These are phyloP conservation scores for Ascoidea tarda DNA, from an alignment of 805 yeast genomes.

Conservation along the genomic window DNA sequence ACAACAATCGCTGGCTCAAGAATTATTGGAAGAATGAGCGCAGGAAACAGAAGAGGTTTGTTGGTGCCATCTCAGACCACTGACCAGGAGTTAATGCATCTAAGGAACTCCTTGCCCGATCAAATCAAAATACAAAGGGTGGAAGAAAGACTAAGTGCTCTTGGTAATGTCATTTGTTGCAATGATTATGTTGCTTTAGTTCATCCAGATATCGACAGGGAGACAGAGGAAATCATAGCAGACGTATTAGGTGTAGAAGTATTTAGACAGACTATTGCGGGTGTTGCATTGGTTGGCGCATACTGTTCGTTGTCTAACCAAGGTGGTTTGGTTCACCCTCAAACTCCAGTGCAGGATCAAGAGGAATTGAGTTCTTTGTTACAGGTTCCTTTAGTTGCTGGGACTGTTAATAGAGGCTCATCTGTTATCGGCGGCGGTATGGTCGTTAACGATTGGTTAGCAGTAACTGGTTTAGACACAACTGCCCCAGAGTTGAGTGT, in stretches of 20 bases:
- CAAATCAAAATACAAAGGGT: slow-evolving; percentile 92
- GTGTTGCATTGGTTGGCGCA: slow-evolving; percentile 93
- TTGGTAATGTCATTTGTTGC: slow-evolving; percentile 97
- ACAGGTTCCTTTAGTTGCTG: slow-evolving; percentile 97
- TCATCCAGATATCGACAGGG: slow-evolving; percentile 98
- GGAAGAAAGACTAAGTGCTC: slow-evolving; percentile 91
- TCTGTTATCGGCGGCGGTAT: slow-evolving; percentile 97
- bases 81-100: slow-evolving; percentile 95
- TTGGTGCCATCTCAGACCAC: slow-evolving; percentile 96
- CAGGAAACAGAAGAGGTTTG: slow-evolving; percentile 95
- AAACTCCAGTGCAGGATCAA: slow-evolving; percentile 93
- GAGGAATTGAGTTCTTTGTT: slow-evolving; percentile 91
- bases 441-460: slow-evolving; percentile 97
- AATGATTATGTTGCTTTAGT: slow-evolving; percentile 98
- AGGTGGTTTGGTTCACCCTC: slow-evolving; percentile 98
- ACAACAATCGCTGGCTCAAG: slow-evolving; percentile 98
- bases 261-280: slow-evolving; percentile 97
- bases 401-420: slow-evolving; percentile 96
- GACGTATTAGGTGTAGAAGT: slow-evolving; percentile 98
- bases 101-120: slow-evolving; percentile 94
- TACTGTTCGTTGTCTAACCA: slow-evolving; percentile 91
- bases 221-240: slow-evolving; percentile 95
- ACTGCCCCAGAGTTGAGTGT: slow-evolving; percentile 98
- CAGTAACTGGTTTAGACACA: slow-evolving; percentile 93
- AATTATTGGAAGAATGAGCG: slow-evolving; percentile 95